Conservation (phyloP, 106 monocot species). For the Gastrodia elata region DNA sequence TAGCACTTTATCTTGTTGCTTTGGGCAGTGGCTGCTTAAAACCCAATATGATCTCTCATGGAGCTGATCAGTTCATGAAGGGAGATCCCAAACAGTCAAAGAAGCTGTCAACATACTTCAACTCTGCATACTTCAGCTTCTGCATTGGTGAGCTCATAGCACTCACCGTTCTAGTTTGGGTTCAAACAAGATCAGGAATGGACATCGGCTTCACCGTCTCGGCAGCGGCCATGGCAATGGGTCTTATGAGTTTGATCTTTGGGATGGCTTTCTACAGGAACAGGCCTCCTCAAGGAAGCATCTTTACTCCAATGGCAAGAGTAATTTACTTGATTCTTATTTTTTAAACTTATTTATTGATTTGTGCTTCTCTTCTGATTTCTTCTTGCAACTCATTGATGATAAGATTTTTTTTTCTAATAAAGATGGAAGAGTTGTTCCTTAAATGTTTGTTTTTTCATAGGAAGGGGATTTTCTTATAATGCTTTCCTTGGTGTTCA, state of each 20-base stretch:
- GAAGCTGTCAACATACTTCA: conserved; percentile 86
- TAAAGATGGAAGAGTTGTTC: too few species aligned
- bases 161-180: conserved; percentile 62
- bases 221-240: conserved; percentile 49
- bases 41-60: conserved; percentile 82
- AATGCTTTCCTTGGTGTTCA: too few species aligned
- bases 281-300: conserved; percentile 78
- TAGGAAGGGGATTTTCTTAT: too few species aligned
- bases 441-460: too few species aligned
- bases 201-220: conserved; percentile 57
- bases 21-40: conserved; percentile 74
- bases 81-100: conserved; percentile 44
- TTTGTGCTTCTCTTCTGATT: too few species aligned
- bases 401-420: too few species aligned
- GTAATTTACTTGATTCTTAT: conserved; percentile 20
- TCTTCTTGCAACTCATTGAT: not conserved
- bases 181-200: conserved; percentile 68
- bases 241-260: conserved; percentile 36
- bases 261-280: conserved; percentile 56
- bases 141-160: conserved; percentile 63
- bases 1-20: conserved; percentile 68
- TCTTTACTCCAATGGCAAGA: conserved; percentile 59
- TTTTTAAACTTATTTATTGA: not conserved
- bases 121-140: conserved; percentile 79
- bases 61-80: conserved; percentile 59